Evolutionary conservation across 2,329 filamentous ascomycete genomes (phyloP), one percentile per base, ranked within the genome.

Genomic region (Calonectria montana): DNA sequence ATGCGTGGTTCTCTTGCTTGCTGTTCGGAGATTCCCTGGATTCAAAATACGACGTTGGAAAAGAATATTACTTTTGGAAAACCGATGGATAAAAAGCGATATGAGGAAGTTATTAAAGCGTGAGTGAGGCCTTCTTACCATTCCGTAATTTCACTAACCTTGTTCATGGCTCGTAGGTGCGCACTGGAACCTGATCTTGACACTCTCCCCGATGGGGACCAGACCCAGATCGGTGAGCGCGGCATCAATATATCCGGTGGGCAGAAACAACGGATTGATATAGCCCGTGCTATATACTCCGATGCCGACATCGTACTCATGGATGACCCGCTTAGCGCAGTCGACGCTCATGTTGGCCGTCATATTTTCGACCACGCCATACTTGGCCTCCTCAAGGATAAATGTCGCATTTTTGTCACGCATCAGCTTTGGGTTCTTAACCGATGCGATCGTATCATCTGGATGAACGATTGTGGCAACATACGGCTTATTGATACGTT

Each of bases 21-120:
- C 78, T 98, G 96, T 76, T 96, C 97, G 0, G 96, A 98, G 81
- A 98, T 97, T 80, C 94, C 97, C 0, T 98, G 96, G 96, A 98
- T 98, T 57, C 96, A 98, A 81, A 98, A 98, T 79, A 89, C 95
- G 0, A 94, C 93, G 0, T 89, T 98, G 4, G 91, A 91, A 73
- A 91, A 98, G 39, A 98, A 98, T 79, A 97, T 98, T 71, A 84
- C 95, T 0, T 98, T 98, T 79, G 96, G 96, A 9, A 96, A 94
- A 76, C 89, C 91, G 0, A 90, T 93, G 84, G 88, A 97, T 41
- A 41, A 8, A 18, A n/a, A 41, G 3, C 97, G 96, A 95, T 97
- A 98, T 80, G 88, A 92, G 47, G 85, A 93, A 61, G 95, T 98
- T 15, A 88, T 98, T 41, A 89, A 93, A 80, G 94, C 94, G 85